Percentiles rank a stretch among this genome's conserved stretches.
phyloP scores from a whole-genome alignment of 352 stramenopile genomes.

The Phytophthora uliginosa region DNA sequence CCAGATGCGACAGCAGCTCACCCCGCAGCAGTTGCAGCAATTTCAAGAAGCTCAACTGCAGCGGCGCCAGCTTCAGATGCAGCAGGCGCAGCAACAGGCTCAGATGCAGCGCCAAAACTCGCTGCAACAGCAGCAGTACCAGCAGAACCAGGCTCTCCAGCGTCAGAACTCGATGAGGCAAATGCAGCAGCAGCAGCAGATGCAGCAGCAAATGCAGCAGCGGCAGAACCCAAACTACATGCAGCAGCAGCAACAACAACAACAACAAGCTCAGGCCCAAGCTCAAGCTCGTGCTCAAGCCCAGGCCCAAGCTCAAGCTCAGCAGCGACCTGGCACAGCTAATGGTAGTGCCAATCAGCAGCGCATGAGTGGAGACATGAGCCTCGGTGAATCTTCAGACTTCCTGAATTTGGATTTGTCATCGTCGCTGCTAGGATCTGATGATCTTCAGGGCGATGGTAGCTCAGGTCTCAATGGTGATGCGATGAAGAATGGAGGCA shows the following conservation, averaged over 20 bases:
- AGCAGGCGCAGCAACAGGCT: constrained; percentile 64
- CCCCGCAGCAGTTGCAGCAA: constrained; percentile 84
- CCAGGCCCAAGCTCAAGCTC: constrained; percentile 42
- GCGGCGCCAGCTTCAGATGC: constrained; percentile 76
- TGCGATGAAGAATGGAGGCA: constrained; percentile 43
- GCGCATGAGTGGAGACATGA: constrained; percentile 69
- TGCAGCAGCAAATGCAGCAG: constrained; percentile 67
- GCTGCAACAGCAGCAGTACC: constrained; percentile 67
- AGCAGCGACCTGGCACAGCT: constrained; percentile 32
- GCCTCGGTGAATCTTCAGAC: constrained; percentile 74
- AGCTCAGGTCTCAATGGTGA: constrained; percentile 52
- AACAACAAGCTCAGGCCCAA: constrained; percentile 41
- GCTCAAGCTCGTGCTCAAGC: constrained; percentile 36
- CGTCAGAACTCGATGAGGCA: constrained; percentile 68
- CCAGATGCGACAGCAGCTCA: constrained; percentile 85
- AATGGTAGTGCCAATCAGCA: constrained; percentile 46
- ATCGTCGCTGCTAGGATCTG: constrained; percentile 69
- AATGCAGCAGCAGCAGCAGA: constrained; percentile 70
- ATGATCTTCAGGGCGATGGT: constrained; percentile 64
- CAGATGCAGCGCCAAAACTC: constrained; percentile 72
- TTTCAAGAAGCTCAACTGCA: constrained; percentile 81
- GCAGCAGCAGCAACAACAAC: constrained; percentile 67
- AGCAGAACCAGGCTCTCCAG: constrained; percentile 58
- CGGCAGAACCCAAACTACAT: constrained; percentile 73
- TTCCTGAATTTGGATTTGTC: constrained; percentile 88